Base-by-base conservation (phyloP, 225 moss, liverwort and hornwort genomes). In the Straminergon stramineum region DNA sequence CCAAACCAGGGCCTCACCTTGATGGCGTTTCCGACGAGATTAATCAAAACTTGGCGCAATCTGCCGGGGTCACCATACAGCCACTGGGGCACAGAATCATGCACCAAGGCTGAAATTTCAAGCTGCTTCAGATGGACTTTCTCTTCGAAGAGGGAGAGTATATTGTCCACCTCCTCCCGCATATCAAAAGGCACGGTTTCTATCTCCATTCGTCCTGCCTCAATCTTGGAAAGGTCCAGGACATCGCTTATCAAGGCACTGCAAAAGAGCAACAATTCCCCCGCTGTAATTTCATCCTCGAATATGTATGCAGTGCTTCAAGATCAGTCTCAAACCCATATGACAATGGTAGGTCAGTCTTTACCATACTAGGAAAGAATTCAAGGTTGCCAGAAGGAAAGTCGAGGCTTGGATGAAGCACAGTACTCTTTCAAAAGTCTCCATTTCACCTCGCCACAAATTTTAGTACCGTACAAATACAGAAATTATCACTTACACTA, bases 191-290 rank as follows among this genome's bases (percentile, higher is more conserved):
- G 96, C 75, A 97, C 95, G 12, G 95, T 95, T 87, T 98, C 98
- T 13, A 98, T 92, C 91, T 96, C 97, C 98, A 98, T 96, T 92
- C 91, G 95, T 43, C 98, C 98, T 32, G 98, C 97, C 93, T 98
- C 97, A 58, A 98, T 98, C 90, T 98, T 98, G 35, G 98, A 97
- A 64, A 98, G 94, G 90, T 98, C 98, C 66, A 98, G 92, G 69
- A 98, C 96, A 87, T 98, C 98, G 52, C 96, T 97, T 81, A 98
- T 98, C 71, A 98, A 92, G 68, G 92, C 92, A 81, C 97, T 98
- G 95, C 93, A 86, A 61, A 89, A 73, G 57, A 58, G 87, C 27
- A 41, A 53, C 65, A 53, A 65, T 34, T 28, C 45, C 67, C 39
- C 61, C 32, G 58, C 76, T 84, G 65, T n/a, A 48, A 69, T 78